Base-by-base conservation (phyloP, 805 yeast genomes). In the Sungouiella blattae region DNA sequence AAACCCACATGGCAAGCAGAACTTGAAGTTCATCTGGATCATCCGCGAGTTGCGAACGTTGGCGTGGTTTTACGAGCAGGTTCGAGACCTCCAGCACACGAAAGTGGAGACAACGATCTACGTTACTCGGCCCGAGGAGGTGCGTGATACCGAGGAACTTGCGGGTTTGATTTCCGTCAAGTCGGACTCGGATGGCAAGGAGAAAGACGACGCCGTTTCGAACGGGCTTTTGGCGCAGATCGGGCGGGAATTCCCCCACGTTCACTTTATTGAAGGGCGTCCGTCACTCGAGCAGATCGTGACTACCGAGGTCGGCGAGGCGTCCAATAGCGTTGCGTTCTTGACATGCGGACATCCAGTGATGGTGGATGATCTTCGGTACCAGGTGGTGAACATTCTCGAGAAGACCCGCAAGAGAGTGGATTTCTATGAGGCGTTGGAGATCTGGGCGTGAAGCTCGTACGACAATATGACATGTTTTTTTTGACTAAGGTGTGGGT, bases 71-170 rank as follows among this genome's bases (percentile, higher is more conserved):
- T n/a, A n/a, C n/a, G n/a, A 51, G 3, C 57, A 60, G 23, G 43
- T 62, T 30, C 41, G 37, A 28, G 32, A 31, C 6, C 35, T 58
- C 21, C 27, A 37, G 14, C 33, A 32, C 12, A 50, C 49, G 12
- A 48, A 43, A 33, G 58, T 53, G 38, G 55, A 61, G 4, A 45
- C 60, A 7, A 60, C 62, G 4, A 34, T 71, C 4, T 69, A 63
- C 36, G 40, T 70, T 23, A 71, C 75, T n/a, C n/a, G n/a, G n/a
- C n/a, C n/a, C n/a, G n/a, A n/a, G n/a, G n/a, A n/a, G n/a, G n/a
- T n/a, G n/a, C n/a, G n/a, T n/a, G n/a, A n/a, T n/a, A n/a, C n/a
- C n/a, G n/a, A n/a, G n/a, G n/a, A n/a, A n/a, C n/a, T n/a, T n/a
- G n/a, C n/a, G n/a, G n/a, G n/a, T n/a, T n/a, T n/a, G n/a, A n/a